These are phyloP conservation scores for Saccharomyces kudriavzevii DNA, from an alignment of 805 yeast genomes.

Conservation along the genomic window DNA sequence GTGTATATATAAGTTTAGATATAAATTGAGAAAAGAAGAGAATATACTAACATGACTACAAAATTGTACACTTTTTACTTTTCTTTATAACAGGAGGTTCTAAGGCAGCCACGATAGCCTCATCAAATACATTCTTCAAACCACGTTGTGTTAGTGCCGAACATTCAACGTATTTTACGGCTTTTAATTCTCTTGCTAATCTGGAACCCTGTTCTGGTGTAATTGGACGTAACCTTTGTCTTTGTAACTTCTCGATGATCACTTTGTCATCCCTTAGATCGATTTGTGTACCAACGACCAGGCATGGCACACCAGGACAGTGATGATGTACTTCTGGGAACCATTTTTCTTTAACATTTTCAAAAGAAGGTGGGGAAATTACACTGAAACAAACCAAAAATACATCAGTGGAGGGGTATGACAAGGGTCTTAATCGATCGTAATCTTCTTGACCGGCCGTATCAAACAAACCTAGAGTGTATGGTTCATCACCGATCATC, in stretches of 20 bases:
- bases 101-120: conserved; percentile 95
- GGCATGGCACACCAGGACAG: conserved; percentile 96
- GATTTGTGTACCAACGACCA: conserved; percentile 93
- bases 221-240: conserved; percentile 85
- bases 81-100: conserved; percentile 93
- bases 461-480: conserved; percentile 92
- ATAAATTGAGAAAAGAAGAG: not conserved
- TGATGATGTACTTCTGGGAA: conserved; percentile 97
- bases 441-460: conserved; percentile 99
- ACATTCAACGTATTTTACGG: conserved; percentile 95
- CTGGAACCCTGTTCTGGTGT: conserved; percentile 82
- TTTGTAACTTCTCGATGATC: conserved; percentile 77
- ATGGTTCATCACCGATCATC: conserved; percentile 96
- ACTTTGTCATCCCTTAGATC: conserved; percentile 92
- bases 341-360: conserved; percentile 97
- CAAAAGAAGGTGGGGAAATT: conserved; percentile 94
- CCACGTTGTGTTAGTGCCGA: conserved; percentile 97
- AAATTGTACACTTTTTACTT: conserved; percentile 66
- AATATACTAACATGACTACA: conserved; percentile 33
- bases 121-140: conserved; percentile 94
- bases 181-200: conserved; percentile 87
- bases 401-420: conserved; percentile 96
- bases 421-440: conserved; percentile 91
- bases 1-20: not conserved
- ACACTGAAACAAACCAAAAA: conserved; percentile 93